A percentile compares a stretch with the other conserved stretches of the same genome.
Evolutionary conservation across 2,329 filamentous ascomycete species (phyloP).

Genomic region (Aspergillus fructus): DNA sequence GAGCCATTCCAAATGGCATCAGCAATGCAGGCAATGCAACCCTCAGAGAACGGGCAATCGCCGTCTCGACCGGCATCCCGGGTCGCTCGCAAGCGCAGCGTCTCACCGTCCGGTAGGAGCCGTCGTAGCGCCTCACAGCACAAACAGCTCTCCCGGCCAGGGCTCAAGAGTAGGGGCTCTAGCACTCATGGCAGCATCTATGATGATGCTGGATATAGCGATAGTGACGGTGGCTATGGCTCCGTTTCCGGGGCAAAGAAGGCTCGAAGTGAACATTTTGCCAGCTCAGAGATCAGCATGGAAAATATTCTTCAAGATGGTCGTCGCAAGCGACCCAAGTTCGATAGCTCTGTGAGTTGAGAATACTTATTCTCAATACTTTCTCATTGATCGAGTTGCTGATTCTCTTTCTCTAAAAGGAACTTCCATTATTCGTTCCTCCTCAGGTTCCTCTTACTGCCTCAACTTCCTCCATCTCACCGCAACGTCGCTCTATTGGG

Average conservation of each 20-base stretch:
- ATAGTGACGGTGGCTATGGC: conserved; percentile 76
- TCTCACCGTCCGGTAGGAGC: conserved; percentile 70
- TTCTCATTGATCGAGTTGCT: conserved; percentile 6
- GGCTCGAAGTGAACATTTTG: conserved; percentile 77
- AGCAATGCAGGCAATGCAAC: conserved; percentile 49
- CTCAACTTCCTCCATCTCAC: conserved; percentile 97
- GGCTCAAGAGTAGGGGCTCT: conserved; percentile 65
- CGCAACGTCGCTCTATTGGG: conserved; percentile 76
- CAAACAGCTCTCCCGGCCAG: conserved; percentile 67
- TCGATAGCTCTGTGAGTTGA: conserved; percentile 88
- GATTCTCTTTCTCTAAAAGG: conserved; percentile 54
- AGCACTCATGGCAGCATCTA: conserved; percentile 58
- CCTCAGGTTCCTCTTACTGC: conserved; percentile 88
- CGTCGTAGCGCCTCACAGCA: conserved; percentile 77
- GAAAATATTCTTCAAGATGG: conserved; percentile 98
- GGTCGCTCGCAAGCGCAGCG: conserved; percentile 72
- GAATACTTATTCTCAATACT: conserved; percentile 21
- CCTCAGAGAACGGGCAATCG: conserved; percentile 59
- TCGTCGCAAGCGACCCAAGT: conserved; percentile 89
- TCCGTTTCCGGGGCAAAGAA: conserved; percentile 71
- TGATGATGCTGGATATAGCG: conserved; percentile 83
- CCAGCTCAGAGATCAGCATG: conserved; percentile 94
- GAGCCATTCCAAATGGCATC: conserved; percentile 66
- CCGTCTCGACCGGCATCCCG: conserved; percentile 68
- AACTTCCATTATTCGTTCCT: conserved; percentile 91